These are phyloP conservation scores for Calonectria pseudoreteaudii DNA, from an alignment of 2,329 filamentous ascomycete genomes.

Conservation along the genomic window DNA sequence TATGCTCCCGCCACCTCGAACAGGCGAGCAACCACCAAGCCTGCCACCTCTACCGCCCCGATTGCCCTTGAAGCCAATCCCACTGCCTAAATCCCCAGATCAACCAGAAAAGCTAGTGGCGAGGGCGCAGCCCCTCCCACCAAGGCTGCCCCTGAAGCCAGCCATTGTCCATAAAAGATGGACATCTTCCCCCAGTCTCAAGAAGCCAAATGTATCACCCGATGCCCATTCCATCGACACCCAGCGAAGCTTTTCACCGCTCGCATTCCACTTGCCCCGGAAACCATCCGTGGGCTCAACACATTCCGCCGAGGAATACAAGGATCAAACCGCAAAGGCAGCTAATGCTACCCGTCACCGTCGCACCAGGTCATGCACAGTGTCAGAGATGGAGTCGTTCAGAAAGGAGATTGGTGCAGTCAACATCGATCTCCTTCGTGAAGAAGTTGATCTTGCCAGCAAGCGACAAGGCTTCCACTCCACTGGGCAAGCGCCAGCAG, in stretches of 20 bases:
- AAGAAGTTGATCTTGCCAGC: too few species aligned
- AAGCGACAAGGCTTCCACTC: not conserved
- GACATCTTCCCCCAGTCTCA: not conserved
- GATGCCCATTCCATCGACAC: not conserved
- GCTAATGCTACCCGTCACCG: not conserved
- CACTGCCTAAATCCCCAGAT: not conserved
- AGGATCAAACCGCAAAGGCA: too few species aligned
- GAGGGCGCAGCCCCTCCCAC: not conserved
- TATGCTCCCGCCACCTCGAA: not conserved
- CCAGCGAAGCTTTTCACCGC: not conserved
- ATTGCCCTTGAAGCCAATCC: not conserved
- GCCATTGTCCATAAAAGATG: not conserved
- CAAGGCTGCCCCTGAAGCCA: not conserved
- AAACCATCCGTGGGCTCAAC: not conserved
- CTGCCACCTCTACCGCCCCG: not conserved
- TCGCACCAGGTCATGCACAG: not conserved
- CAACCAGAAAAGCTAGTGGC: not conserved
- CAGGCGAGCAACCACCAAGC: not conserved
- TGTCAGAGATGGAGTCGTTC: not conserved
- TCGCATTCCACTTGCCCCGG: not conserved
- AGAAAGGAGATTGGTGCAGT: not conserved
- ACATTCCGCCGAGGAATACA: not conserved
- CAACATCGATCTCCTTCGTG: not conserved
- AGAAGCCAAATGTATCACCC: not conserved
- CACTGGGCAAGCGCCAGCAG: not conserved